Percentiles rank a stretch among this genome's conserved stretches.
phyloP scores from a whole-genome alignment of 2,329 filamentous ascomycete genomes.

The Laburnicola sp. region DNA sequence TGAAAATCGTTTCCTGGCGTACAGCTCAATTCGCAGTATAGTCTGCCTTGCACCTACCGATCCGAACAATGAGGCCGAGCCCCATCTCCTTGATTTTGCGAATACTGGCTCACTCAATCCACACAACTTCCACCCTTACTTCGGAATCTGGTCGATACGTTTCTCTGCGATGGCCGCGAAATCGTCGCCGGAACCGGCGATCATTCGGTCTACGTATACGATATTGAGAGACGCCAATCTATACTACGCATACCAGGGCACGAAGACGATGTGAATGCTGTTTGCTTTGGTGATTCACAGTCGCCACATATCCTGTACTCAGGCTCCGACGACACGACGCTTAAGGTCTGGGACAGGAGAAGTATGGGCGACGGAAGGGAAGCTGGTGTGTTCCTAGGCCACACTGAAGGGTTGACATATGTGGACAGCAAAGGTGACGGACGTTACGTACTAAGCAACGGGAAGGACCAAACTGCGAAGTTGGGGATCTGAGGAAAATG shows the following conservation, averaged over 20 bases:
- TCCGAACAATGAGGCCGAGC: constrained; percentile 77
- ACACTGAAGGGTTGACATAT: constrained; percentile 67
- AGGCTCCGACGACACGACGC: constrained; percentile 88
- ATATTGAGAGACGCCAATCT: constrained; percentile 78
- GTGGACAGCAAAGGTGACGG: constrained; percentile 83
- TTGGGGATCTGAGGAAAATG: constrained; percentile 90
- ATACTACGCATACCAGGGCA: constrained; percentile 79
- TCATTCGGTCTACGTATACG: constrained; percentile 82
- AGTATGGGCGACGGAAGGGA: constrained; percentile 64
- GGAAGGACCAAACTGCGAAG: constrained; percentile 96
- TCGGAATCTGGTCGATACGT: constrained; percentile 79
- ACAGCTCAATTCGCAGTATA: constrained; percentile 81
- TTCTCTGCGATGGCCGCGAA: constrained; percentile 89
- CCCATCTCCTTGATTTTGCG: constrained; percentile 75
- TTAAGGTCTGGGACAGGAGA: constrained; percentile 95
- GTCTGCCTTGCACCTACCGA: constrained; percentile 89
- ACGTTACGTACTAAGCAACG: constrained; percentile 89
- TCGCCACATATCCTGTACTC: constrained; percentile 95
- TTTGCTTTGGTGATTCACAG: constrained; percentile 87
- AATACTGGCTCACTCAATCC: constrained; percentile 49
- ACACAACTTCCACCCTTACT: constrained; percentile 44
- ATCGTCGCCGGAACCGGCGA: constrained; percentile 86
- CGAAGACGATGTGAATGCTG: constrained; percentile 88
- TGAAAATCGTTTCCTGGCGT: constrained; percentile 89
- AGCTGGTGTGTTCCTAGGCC: constrained; percentile 66